Conservation (phyloP, 2,329 filamentous ascomycete species). For the Colletotrichum australisinense region DNA sequence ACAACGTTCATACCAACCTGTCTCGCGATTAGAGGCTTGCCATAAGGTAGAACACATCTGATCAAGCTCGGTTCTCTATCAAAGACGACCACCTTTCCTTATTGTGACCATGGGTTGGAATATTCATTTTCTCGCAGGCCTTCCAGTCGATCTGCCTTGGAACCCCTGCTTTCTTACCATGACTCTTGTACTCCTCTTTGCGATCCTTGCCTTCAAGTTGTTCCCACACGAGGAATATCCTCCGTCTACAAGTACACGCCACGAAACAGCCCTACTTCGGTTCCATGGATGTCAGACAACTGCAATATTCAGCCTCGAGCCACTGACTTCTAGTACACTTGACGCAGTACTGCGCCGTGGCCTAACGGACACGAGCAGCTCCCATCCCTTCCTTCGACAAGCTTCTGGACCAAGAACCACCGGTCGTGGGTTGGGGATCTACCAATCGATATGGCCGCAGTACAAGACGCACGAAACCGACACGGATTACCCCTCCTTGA, state of each 20-base stretch:
- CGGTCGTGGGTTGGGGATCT: slow-evolving; percentile 19
- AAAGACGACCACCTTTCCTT: neutral
- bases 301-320: neutral
- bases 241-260: slow-evolving; percentile 23
- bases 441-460: neutral
- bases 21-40: neutral
- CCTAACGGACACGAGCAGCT: neutral
- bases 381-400: neutral
- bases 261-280: neutral
- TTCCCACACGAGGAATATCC: slow-evolving; percentile 28
- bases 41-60: neutral
- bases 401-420: slow-evolving; percentile 13
- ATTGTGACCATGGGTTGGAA: neutral
- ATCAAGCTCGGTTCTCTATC: neutral
- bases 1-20: neutral
- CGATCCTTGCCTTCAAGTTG: slow-evolving; percentile 19
- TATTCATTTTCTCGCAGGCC: neutral
- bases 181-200: neutral
- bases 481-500: slow-evolving; percentile 4
- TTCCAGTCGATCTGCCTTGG: slow-evolving; percentile 6
- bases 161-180: slow-evolving; percentile 4
- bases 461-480: slow-evolving; percentile 9
- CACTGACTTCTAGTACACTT: neutral
- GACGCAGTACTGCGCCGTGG: neutral
- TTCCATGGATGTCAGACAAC: neutral